These are phyloP conservation scores for Iris macrosiphon DNA, from an alignment of 106 monocot genomes.

Conservation along the genomic window DNA sequence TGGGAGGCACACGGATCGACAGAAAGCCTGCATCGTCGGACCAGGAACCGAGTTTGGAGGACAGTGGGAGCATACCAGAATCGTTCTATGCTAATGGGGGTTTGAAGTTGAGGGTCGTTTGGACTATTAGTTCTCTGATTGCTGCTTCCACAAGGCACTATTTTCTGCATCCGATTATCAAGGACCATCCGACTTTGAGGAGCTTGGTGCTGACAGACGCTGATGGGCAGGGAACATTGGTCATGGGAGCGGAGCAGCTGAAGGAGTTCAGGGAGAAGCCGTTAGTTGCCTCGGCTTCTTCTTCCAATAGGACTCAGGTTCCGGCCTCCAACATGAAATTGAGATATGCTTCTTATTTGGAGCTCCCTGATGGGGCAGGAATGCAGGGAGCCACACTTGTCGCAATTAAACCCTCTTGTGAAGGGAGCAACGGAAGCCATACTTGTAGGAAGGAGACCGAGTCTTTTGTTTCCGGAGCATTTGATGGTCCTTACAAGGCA, in stretches of 20 bases:
- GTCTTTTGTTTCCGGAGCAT: constrained; percentile 45
- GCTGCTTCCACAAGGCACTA: constrained; percentile 84
- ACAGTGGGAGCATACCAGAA: constrained; percentile 79
- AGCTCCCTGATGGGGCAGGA: constrained; percentile 48
- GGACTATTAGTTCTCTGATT: constrained; percentile 41
- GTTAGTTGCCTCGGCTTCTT: constrained; percentile 51
- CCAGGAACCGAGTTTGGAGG: constrained; percentile 22
- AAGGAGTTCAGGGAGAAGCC: constrained; percentile 80
- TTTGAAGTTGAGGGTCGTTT: constrained; percentile 5
- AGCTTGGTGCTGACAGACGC: constrained; percentile 75
- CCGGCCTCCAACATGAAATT: constrained; percentile 82
- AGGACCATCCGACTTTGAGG: constrained; percentile 61
- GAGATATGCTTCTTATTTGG: constrained; percentile 57
- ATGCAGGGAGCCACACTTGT: constrained; percentile 78
- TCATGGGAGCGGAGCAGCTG: constrained; percentile 70
- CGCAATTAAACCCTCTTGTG: constrained; percentile 55
- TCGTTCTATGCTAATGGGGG: constrained; percentile 20
- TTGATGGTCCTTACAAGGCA: constrained; percentile 54
- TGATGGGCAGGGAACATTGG: constrained; percentile 72
- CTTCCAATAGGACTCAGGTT: constrained; percentile 69
- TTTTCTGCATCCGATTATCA: constrained; percentile 66
- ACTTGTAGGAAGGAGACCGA: constrained; percentile 63
- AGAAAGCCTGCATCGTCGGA: constrained; percentile 5
- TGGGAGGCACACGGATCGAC: constrained; percentile 63
- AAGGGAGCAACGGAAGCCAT: constrained; percentile 7